Evolutionary conservation across 2,329 filamentous ascomycete genomes (phyloP).

Genomic region (Claviceps monticola): DNA sequence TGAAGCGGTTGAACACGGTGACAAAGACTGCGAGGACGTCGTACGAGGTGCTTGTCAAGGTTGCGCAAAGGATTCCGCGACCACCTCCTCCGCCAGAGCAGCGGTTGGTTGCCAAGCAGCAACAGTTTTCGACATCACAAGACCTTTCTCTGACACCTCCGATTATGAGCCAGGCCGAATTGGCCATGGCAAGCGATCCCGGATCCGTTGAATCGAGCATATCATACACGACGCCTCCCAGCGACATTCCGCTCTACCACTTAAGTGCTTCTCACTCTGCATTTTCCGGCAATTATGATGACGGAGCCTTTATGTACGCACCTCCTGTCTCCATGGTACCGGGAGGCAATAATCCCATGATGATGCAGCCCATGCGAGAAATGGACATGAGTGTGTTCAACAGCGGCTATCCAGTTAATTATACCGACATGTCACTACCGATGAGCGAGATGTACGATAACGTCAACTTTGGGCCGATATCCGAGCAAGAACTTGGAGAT

Average conservation of each 20-base stretch:
- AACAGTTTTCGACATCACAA: constrained; percentile 1
- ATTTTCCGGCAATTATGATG: neutral
- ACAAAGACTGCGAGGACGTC: constrained; percentile 19
- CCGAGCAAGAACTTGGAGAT: constrained; percentile 20
- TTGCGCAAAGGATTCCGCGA: constrained; percentile 12
- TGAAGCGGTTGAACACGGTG: constrained; percentile 17
- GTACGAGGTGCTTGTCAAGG: constrained; percentile 17
- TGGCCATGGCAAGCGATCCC: constrained; percentile 1
- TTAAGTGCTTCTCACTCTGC: neutral
- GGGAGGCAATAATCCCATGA: neutral
- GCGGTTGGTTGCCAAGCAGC: neutral
- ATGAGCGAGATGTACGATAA: constrained; percentile 6
- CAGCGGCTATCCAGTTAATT: constrained; percentile 1
- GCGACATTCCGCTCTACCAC: neutral
- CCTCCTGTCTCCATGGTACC: neutral
- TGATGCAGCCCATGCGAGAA: constrained; percentile 1
- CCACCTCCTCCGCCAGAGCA: constrained; percentile 2
- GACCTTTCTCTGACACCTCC: constrained; percentile 7
- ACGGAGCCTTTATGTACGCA: neutral
- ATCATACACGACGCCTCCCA: constrained; percentile 5
- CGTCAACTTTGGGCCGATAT: constrained; percentile 14
- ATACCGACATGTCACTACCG: constrained; percentile 7
- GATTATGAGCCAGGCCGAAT: neutral
- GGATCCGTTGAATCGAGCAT: neutral
- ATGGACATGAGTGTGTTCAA: neutral